These are phyloP conservation scores for Setomelanomma holmii DNA, from an alignment of 2,329 filamentous ascomycete genomes.

Conservation along the genomic window DNA sequence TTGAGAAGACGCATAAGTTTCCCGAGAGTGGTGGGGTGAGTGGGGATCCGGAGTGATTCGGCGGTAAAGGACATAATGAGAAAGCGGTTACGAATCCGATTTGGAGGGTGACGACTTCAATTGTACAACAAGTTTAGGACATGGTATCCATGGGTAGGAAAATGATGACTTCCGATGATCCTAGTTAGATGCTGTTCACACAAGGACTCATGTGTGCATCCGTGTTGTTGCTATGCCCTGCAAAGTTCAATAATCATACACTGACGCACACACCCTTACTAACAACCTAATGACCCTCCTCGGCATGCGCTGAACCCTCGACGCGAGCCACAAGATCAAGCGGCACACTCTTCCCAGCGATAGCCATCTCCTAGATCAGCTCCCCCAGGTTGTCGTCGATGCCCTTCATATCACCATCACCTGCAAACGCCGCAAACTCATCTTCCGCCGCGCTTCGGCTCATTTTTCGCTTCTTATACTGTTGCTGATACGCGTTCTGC, in stretches of 20 bases:
- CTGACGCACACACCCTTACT: not conserved
- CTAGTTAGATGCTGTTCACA: not conserved
- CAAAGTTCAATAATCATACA: too few species aligned
- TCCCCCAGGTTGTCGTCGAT: conserved; percentile 69
- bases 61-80: not conserved
- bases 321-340: not conserved
- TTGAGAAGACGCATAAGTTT: conserved; percentile 56
- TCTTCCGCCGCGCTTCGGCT: conserved; percentile 42
- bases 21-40: conserved; percentile 36
- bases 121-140: too few species aligned
- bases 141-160: not conserved
- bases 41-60: not conserved
- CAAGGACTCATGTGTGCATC: too few species aligned
- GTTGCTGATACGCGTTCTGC: conserved; percentile 26
- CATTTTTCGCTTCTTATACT: conserved; percentile 49
- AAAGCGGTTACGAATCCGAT: not conserved
- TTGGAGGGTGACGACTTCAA: too few species aligned
- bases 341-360: not conserved
- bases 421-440: conserved; percentile 48
- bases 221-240: too few species aligned
- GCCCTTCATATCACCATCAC: conserved; percentile 61
- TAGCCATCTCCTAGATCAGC: conserved; percentile 46
- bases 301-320: not conserved
- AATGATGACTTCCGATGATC: not conserved
- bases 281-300: not conserved